Percentiles rank a stretch among this genome's conserved stretches.
Evolutionary conservation across 495 filamentous ascomycete genomes (phyloP).

Genomic region (Staphylotrichum tortipilum): DNA sequence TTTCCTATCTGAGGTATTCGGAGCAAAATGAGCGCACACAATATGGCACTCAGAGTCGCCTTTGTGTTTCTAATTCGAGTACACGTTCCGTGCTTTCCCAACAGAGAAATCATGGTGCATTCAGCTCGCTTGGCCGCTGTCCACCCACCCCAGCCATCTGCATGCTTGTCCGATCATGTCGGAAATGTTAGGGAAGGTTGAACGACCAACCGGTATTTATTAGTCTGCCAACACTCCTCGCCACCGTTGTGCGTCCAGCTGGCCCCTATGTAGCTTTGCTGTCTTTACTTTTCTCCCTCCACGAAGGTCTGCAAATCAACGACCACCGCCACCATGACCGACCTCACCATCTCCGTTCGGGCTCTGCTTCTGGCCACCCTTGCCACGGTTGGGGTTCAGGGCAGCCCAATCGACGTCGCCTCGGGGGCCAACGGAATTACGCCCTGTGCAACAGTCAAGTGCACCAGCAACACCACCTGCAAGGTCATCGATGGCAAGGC

Average conservation of each 20-base stretch:
- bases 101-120: too few species aligned
- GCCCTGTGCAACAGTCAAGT: conserved; percentile 13
- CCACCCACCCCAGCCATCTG: too few species aligned
- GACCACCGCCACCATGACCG: background rate
- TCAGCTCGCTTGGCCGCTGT: too few species aligned
- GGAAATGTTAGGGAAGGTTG: too few species aligned
- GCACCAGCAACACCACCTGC: conserved; percentile 10
- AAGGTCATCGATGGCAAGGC: conserved; percentile 8
- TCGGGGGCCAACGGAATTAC: conserved; percentile 1
- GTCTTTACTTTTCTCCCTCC: too few species aligned
- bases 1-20: conserved; percentile 6
- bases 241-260: too few species aligned
- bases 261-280: too few species aligned
- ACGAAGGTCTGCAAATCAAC: too few species aligned
- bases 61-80: conserved; percentile 4
- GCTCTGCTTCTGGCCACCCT: conserved; percentile 7
- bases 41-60: background rate
- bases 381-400: conserved; percentile 1
- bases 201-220: too few species aligned
- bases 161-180: too few species aligned
- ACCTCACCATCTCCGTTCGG: background rate
- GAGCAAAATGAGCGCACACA: background rate
- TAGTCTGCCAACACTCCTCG: too few species aligned
- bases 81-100: conserved; percentile 5
- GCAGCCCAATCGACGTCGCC: conserved; percentile 8